Evolutionary conservation across 768 basidiomycete genomes (phyloP), one percentile per base, ranked within the genome.

Genomic region (Lentinula boryana): DNA sequence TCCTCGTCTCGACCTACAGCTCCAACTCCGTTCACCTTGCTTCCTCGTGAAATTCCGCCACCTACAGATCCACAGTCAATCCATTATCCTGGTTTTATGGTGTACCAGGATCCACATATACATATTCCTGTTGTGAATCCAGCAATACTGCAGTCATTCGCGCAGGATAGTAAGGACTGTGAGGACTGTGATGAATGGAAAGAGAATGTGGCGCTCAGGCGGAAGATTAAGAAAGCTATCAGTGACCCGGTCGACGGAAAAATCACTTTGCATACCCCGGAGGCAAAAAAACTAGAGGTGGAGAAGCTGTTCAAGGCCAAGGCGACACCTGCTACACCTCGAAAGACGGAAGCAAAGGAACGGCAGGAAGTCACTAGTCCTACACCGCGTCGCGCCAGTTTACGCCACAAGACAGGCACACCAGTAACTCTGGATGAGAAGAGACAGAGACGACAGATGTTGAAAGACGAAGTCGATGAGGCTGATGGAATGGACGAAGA

Each of bases 11-110:
- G 52, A 62, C 65, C 46, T 52, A 63, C 40, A 46, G 60, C 53
- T 5, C 21, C n/a, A 15, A n/a, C 52, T 49, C 67, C 23, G 66
- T 66, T 46, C 67, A 69, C 18, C 64, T 38, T 68, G 54, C 65
- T 70, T 56, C 73, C 70, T 41, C 80, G 75, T 60, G 74, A 74
- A 58, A 71, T 76, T 18, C 78, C 76, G 23, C 75, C 77, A 32
- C 74, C 71, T 16, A 67, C 73, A 32, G 78, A 86, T 67, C 79
- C 79, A 1, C 76, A 80, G 49, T 87, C 85, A 15, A 75, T 79
- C 41, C 87, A 88, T 65, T 87, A 86, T 68, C 88, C 88, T 12
- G 87, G 87, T 15, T 89, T 89, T 65, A 70, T 74, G 41, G 79
- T 88, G 48, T 79, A 80, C 66, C 80, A 73, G 66, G 87, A 88